These are phyloP conservation scores for Cinnamomum micranthum DNA, from an alignment of 164 flowering plant species.

Conservation along the genomic window DNA sequence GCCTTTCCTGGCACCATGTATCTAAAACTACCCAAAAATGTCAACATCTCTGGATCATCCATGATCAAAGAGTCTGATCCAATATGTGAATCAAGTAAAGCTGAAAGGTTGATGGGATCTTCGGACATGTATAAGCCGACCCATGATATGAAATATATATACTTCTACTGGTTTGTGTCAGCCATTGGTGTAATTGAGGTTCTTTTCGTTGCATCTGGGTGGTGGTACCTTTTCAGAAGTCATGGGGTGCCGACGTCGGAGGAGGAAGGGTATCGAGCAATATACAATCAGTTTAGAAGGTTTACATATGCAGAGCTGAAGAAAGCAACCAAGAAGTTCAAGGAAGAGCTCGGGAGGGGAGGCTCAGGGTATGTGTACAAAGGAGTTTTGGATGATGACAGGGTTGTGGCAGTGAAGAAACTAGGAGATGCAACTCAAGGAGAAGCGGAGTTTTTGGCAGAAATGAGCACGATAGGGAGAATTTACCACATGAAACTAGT, in stretches of 20 bases:
- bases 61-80: slow-evolving; percentile 1
- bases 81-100: not conserved
- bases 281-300: slow-evolving; percentile 15
- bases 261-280: slow-evolving; percentile 14
- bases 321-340: slow-evolving; percentile 17
- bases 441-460: slow-evolving; percentile 29
- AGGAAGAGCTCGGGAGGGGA: slow-evolving; percentile 20
- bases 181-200: slow-evolving; percentile 11
- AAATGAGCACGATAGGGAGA: slow-evolving; percentile 25
- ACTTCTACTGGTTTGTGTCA: slow-evolving; percentile 5
- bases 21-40: slow-evolving; percentile 18
- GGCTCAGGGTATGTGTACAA: slow-evolving; percentile 18
- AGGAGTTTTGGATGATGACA: slow-evolving; percentile 15
- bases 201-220: slow-evolving; percentile 11
- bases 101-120: not conserved
- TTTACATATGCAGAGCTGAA: slow-evolving; percentile 14
- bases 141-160: not conserved
- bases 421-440: slow-evolving; percentile 15
- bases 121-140: not conserved
- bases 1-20: slow-evolving; percentile 9
- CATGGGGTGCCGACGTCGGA: not conserved
- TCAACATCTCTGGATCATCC: not conserved
- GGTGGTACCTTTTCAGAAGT: slow-evolving; percentile 14
- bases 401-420: slow-evolving; percentile 20
- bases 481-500: slow-evolving; percentile 35